phyloP scores from a whole-genome alignment of 2,329 filamentous ascomycete species.

The Nigrograna mackinnonii region DNA sequence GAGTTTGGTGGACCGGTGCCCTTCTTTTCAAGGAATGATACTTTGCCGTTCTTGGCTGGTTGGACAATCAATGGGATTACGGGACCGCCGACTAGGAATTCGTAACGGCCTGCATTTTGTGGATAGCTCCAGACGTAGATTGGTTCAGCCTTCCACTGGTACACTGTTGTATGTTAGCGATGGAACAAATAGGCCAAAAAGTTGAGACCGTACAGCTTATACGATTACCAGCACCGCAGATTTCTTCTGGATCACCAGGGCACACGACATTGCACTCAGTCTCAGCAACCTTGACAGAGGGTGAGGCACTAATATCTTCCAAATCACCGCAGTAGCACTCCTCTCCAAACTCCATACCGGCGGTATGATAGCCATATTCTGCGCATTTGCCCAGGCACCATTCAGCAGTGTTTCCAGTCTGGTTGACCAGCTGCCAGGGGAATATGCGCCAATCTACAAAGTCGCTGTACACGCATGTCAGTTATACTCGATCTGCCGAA shows the following conservation, averaged over 20 bases:
- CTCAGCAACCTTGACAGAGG: constrained; percentile 19
- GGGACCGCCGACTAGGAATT: constrained; percentile 63
- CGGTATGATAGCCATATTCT: constrained; percentile 5
- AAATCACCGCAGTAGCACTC: constrained; percentile 14
- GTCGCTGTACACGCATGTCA: too few species aligned
- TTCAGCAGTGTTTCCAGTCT: constrained; percentile 37
- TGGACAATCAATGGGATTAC: constrained; percentile 65
- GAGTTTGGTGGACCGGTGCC: constrained; percentile 63
- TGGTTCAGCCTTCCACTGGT: constrained; percentile 57
- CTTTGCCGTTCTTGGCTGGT: constrained; percentile 61
- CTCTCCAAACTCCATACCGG: constrained; percentile 7
- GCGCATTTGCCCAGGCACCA: constrained; percentile 10
- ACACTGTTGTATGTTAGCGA: constrained; percentile 28
- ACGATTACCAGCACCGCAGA: constrained; percentile 31
- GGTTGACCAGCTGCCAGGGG: constrained; percentile 59
- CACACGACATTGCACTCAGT: constrained; percentile 34
- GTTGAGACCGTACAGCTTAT: constrained; percentile 19
- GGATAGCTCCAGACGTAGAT: constrained; percentile 62
- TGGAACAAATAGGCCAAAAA: background rate
- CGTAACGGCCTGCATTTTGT: constrained; percentile 59
- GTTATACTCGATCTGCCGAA: too few species aligned
- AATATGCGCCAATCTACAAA: constrained; percentile 45
- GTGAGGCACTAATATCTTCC: constrained; percentile 47
- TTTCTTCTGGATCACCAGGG: constrained; percentile 23
- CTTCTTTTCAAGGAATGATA: constrained; percentile 65